These are phyloP conservation scores for Ogataea sp. DNA, from an alignment of 805 yeast genomes.

Conservation along the genomic window DNA sequence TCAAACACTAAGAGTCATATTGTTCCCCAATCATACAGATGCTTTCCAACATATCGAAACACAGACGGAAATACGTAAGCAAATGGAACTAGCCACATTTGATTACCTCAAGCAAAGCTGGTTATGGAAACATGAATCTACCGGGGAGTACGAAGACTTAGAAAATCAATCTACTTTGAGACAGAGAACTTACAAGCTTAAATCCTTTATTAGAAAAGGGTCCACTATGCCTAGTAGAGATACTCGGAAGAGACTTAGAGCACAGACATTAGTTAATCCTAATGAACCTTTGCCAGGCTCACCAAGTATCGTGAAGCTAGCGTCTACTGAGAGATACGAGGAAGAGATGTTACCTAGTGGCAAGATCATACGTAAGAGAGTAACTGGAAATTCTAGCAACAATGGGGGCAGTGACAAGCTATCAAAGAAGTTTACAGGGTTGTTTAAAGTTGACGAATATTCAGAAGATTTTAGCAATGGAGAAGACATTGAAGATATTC, in stretches of 20 bases:
- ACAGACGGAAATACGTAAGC: conserved; percentile 53
- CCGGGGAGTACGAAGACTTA: conserved; percentile 16
- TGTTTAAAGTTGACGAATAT: conserved; percentile 24
- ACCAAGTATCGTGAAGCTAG: conserved; percentile 25
- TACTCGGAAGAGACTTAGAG: conserved; percentile 42
- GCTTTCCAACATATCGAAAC: conserved; percentile 71
- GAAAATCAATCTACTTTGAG: conserved; percentile 11
- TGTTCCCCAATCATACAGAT: conserved; percentile 70
- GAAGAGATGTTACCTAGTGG: conserved; percentile 72
- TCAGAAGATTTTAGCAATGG: conserved; percentile 24
- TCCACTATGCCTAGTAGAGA: conserved; percentile 21
- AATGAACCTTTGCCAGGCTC: conserved; percentile 46
- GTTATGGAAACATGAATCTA: conserved; percentile 43
- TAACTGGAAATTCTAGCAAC: conserved; percentile 14
- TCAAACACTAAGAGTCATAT: conserved; percentile 45
- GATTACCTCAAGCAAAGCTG: conserved; percentile 73
- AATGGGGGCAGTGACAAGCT: conserved; percentile 17
- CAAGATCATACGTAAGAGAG: conserved; percentile 38
- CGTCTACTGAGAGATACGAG: conserved; percentile 29
- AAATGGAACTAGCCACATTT: conserved; percentile 66
- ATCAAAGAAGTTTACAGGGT: conserved; percentile 27
- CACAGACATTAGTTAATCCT: conserved; percentile 34
- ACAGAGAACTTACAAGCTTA: conserved; percentile 14
- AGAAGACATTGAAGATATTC: conserved; percentile 43
- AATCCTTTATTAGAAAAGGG: conserved; percentile 27